Conservation (phyloP, 2,329 filamentous ascomycete species). For the Neopestalotiopsis sp. region DNA sequence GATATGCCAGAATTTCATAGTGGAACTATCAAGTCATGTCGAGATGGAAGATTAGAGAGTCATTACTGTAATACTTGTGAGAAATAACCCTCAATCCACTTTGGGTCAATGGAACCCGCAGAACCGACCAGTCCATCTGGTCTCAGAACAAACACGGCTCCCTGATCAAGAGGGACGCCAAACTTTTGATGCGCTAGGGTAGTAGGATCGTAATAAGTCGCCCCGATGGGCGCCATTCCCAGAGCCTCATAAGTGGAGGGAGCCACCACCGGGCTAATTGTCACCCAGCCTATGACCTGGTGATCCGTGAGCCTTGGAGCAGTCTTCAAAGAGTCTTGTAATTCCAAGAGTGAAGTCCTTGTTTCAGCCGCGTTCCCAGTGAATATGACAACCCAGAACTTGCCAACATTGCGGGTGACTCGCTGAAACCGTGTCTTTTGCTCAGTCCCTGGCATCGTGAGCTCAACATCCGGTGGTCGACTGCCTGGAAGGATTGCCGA, state of each 20-base stretch:
- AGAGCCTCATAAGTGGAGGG: not conserved
- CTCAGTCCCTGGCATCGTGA: not conserved
- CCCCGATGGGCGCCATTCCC: not conserved
- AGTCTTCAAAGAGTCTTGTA: not conserved
- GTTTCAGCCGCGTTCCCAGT: not conserved
- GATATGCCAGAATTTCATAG: no score
- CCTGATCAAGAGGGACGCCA: not conserved
- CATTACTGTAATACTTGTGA: not conserved
- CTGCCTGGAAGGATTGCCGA: not conserved
- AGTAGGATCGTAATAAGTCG: not conserved
- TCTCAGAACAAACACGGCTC: not conserved
- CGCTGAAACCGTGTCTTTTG: not conserved
- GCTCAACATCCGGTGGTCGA: not conserved
- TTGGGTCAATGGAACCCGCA: not conserved
- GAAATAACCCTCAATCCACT: not conserved
- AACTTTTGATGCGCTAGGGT: not conserved
- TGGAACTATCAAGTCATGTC: no score
- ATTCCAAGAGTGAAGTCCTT: not conserved
- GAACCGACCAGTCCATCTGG: not conserved
- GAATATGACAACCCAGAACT: conserved; percentile 1
- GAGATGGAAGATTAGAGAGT: no score
- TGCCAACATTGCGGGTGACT: conserved; percentile 2
- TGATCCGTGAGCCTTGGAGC: not conserved
- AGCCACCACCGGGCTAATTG: not conserved
- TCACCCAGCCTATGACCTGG: not conserved